Conservation (phyloP, 441 rosid genomes). For the Populus hybrid region DNA sequence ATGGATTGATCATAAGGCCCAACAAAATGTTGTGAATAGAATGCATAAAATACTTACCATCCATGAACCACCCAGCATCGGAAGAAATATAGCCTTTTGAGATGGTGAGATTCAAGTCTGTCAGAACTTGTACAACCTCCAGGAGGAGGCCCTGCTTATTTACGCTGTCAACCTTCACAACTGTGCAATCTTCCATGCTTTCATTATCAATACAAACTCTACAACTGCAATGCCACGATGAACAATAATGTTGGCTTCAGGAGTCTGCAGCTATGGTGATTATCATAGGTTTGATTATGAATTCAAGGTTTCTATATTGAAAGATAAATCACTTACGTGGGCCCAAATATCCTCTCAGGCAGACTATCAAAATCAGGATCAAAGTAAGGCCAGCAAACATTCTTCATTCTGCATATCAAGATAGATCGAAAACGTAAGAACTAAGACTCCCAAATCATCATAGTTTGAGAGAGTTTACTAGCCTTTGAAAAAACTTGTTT, state of each 20-base stretch:
- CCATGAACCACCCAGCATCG: conserved; percentile 78
- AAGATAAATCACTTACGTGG: conserved; percentile 41
- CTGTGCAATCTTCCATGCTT: conserved; percentile 60
- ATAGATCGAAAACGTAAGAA: neutral
- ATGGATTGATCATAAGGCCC: neutral
- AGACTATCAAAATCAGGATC: conserved; percentile 77
- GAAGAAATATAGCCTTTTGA: conserved; percentile 65
- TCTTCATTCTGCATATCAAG: conserved; percentile 42
- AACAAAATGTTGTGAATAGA: neutral
- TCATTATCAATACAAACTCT: conserved; percentile 75
- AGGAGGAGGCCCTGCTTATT: conserved; percentile 69
- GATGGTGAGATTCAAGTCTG: conserved; percentile 60
- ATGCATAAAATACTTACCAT: conserved; percentile 29
- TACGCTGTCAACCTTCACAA: conserved; percentile 62
- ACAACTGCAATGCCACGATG: conserved; percentile 37
- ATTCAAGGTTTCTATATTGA: neutral
- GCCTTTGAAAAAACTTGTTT: neutral
- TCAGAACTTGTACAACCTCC: conserved; percentile 66
- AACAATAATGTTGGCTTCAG: neutral
- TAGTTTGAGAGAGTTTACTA: neutral
- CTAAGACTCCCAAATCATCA: neutral
- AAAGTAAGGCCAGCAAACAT: conserved; percentile 72
- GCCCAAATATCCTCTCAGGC: conserved; percentile 63
- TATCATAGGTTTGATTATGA: neutral
- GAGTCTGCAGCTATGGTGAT: neutral